These are phyloP conservation scores for Psidium guajava DNA, from an alignment of 345 rosid genomes.

Conservation along the genomic window DNA sequence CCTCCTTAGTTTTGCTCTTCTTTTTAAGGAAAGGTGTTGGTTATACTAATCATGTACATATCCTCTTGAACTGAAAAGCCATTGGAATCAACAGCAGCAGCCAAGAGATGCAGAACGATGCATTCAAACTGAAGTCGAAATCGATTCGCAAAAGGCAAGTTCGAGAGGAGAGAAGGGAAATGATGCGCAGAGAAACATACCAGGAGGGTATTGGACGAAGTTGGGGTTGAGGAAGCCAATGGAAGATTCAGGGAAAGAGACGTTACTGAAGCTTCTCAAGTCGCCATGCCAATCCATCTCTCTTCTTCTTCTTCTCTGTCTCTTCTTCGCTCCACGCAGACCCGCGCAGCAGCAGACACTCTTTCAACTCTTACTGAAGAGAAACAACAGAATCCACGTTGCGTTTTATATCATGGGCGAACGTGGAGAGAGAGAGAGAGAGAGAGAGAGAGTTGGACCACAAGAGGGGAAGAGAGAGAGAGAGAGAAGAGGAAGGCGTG, in stretches of 20 bases:
- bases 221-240: slow-evolving; percentile 50
- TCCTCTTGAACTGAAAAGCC: not conserved
- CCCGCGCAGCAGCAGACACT: not conserved
- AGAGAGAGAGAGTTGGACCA: not conserved
- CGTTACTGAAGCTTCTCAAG: slow-evolving; percentile 13
- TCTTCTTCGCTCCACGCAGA: not conserved
- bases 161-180: not conserved
- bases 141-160: not conserved
- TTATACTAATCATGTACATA: not conserved
- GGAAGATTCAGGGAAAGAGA: slow-evolving; percentile 33
- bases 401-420: not conserved
- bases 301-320: not conserved
- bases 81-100: not conserved
- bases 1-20: not conserved
- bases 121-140: not conserved
- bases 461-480: not conserved
- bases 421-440: not conserved
- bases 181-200: slow-evolving; percentile 12
- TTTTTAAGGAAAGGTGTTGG: not conserved
- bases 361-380: not conserved
- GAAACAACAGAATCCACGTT: not conserved
- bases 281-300: slow-evolving; percentile 51
- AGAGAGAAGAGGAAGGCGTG: not conserved
- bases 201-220: slow-evolving; percentile 54
- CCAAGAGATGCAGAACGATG: not conserved